Base-by-base conservation (phyloP, 768 basidiomycete species). In the Lactarius evosmus region DNA sequence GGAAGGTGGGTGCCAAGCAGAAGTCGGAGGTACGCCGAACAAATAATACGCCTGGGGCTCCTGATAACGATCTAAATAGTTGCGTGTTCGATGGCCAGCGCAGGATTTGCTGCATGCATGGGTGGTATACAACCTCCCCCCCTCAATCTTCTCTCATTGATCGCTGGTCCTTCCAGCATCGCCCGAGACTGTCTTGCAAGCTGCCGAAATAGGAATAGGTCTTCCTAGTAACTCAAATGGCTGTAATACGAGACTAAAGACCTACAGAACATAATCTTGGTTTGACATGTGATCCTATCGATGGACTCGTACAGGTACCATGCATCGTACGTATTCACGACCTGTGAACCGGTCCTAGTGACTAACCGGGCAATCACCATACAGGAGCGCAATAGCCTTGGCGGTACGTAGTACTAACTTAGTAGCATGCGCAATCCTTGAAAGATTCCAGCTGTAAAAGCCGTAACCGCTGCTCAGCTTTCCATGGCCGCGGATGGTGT, bases 51-150 rank as follows among this genome's bases (percentile, higher is more conserved):
- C 17, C 4, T 27, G 2, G 29, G 38, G 25, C 30, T 49, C 46
- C 46, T 49, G 46, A 49, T 49, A 27, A 25, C 46, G 11, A 25
- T 38, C 32, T 50, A 30, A 17, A 50, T 62, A 84, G 96, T 98
- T 46, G 95, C 96, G 2, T 93, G 93, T 71, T 93, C 93, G 4
- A 98, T 98, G 96, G 96, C 95, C 0, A 88, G 88, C 59, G 94
- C 88, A 52, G 95, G 91, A 0, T 95, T 96, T 71, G 89, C 93
- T 4, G 95, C 95, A 6, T 95, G 93, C 72, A 90, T 97, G 88
- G 95, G 95, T 63, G 90, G 88, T 84, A 71, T 68, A 79, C 25
- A 25, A 30, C 2, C 72, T 56, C 62, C 34, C 32, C 22, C 12
- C 11, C 12, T 17, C 34, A 64, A 29, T 9, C 38, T 69, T 59